A percentile compares a stretch with the other conserved stretches of the same genome.
Conservation (phyloP, 2,329 filamentous ascomycete species). For the Shiraia bambusicola region DNA sequence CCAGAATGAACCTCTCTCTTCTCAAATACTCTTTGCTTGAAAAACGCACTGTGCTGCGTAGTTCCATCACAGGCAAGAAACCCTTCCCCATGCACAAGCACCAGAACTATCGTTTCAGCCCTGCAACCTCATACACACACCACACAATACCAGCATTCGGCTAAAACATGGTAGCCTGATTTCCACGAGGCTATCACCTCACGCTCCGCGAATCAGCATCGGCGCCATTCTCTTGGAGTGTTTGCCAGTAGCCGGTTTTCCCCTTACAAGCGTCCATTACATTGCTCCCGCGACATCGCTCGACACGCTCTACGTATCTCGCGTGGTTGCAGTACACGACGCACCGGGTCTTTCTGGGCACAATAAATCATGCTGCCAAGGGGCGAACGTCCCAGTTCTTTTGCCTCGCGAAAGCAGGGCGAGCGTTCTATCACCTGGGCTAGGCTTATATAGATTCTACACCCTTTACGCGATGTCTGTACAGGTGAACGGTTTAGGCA, state of each 20-base stretch:
- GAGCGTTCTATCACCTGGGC: not conserved
- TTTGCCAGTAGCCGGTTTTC: not conserved
- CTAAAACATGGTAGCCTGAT: conserved; percentile 10
- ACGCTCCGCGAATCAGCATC: conserved; percentile 10
- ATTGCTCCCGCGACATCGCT: too few species aligned
- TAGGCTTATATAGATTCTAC: not conserved
- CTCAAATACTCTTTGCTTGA: too few species aligned
- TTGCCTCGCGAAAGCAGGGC: not conserved
- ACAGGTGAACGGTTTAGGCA: conserved; percentile 9
- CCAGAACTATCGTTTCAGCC: conserved; percentile 25
- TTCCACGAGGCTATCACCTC: conserved; percentile 11
- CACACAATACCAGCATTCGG: conserved; percentile 10
- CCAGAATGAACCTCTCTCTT: too few species aligned
- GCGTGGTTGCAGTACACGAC: conserved; percentile 9
- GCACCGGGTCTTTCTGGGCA: not conserved
- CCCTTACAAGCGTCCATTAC: not conserved
- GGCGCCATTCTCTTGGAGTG: conserved; percentile 3
- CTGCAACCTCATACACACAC: conserved; percentile 23
- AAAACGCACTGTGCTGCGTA: too few species aligned
- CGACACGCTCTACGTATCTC: too few species aligned
- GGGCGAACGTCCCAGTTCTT: not conserved
- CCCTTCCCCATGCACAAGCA: not conserved
- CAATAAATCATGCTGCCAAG: not conserved
- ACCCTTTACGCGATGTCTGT: conserved; percentile 2
- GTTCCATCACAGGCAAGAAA: too few species aligned